Conservation (phyloP, 2,329 filamentous ascomycete genomes). For the Diaporthe velutina region DNA sequence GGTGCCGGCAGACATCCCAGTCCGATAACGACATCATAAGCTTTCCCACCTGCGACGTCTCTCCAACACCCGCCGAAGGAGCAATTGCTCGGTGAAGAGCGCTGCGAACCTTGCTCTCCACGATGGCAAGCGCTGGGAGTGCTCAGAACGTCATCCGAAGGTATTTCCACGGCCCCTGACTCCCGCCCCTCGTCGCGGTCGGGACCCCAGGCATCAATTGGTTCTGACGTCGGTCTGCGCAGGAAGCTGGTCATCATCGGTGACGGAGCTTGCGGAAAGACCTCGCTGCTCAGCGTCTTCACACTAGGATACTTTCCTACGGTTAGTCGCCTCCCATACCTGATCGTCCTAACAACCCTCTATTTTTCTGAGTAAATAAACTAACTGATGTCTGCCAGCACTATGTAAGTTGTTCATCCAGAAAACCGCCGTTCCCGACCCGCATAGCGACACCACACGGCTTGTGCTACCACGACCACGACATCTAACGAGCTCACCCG, state of each 20-base stretch:
- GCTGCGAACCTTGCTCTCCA: conserved; percentile 36
- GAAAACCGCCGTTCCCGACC: conserved; percentile 38
- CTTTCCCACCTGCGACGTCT: conserved; percentile 25
- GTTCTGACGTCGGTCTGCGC: conserved; percentile 38
- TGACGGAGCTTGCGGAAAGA: conserved; percentile 98
- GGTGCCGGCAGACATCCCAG: conserved; percentile 33
- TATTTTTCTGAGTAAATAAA: conserved; percentile 39
- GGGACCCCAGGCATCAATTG: conserved; percentile 25
- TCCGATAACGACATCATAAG: conserved; percentile 33
- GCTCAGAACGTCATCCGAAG: conserved; percentile 54
- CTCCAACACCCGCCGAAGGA: conserved; percentile 10
- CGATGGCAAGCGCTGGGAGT: conserved; percentile 50
- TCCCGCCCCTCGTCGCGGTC: background rate
- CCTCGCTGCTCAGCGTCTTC: conserved; percentile 96
- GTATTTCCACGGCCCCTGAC: conserved; percentile 41
- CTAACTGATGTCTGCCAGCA: conserved; percentile 59
- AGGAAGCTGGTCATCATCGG: conserved; percentile 98
- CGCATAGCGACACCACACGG: background rate
- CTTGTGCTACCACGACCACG: conserved; percentile 4
- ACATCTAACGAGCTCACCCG: conserved; percentile 30
- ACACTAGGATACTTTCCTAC: conserved; percentile 98
- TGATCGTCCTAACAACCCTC: conserved; percentile 24
- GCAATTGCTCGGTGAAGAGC: conserved; percentile 35
- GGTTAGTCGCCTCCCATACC: conserved; percentile 68
- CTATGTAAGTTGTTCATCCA: conserved; percentile 61